Conservation (phyloP, 805 yeast species). For the Candida endomychidarum region DNA sequence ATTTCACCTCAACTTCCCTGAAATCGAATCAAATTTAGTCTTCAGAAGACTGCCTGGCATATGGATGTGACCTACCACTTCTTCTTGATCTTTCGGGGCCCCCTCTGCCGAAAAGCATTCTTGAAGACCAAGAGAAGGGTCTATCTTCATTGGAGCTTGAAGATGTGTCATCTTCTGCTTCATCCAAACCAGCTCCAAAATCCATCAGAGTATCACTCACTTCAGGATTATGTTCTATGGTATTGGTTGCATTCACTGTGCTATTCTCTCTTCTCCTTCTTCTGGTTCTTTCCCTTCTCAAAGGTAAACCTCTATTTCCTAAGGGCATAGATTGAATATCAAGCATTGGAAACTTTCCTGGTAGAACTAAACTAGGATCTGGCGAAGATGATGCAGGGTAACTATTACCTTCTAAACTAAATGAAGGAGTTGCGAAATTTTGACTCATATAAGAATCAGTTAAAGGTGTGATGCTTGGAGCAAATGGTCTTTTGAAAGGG, state of each 20-base stretch:
- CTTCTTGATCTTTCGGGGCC: conserved; percentile 20
- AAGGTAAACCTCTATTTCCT: conserved; percentile 1
- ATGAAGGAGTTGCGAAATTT: conserved; percentile 24
- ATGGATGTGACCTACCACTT: conserved; percentile 23
- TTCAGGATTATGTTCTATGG: neutral
- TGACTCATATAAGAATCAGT: conserved; percentile 39
- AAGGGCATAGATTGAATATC: conserved; percentile 11
- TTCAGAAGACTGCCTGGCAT: conserved; percentile 17
- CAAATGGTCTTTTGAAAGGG: conserved; percentile 37
- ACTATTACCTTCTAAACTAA: conserved; percentile 8
- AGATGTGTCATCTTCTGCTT: neutral
- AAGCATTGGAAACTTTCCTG: conserved; percentile 30
- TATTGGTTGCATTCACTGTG: conserved; percentile 1
- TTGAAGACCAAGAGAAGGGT: conserved; percentile 5
- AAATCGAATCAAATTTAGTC: too few relatives aligned
- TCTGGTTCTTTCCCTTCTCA: conserved; percentile 4
- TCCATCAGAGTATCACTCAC: neutral
- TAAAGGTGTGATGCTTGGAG: conserved; percentile 36
- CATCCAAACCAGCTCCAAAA: neutral
- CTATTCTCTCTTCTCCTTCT: conserved; percentile 4
- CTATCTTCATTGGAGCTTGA: conserved; percentile 3
- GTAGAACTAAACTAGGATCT: conserved; percentile 31
- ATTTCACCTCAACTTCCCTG: neutral
- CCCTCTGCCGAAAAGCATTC: conserved; percentile 1
- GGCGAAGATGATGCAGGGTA: conserved; percentile 5